Base-by-base conservation (phyloP, 352 stramenopile species). In the Globisporangium irregulare region DNA sequence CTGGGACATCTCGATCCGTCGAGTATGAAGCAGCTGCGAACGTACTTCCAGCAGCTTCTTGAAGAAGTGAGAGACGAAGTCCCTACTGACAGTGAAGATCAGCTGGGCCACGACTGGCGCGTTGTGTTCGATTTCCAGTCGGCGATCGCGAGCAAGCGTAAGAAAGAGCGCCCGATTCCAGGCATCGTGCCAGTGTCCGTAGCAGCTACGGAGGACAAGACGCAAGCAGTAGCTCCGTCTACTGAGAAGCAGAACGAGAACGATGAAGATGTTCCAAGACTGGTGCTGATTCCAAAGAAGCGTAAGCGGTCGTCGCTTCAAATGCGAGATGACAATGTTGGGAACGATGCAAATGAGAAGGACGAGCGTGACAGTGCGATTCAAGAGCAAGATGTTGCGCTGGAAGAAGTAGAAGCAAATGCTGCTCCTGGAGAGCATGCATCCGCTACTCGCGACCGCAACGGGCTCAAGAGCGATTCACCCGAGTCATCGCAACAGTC, bases 111-210 rank as follows among this genome's bases (percentile, higher is more conserved):
- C 12, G 67, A 66, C 12, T 95, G 87, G 87, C 74, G 73, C 4
- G 68, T 79, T 20, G 73, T 94, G 5, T 88, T 90, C 56, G 83
- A 94, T 25, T 95, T 95, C 41, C 78, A 89, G 59, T 62, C 84
- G 46, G 72, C 73, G 36, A 69, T 91, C 15, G 64, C 69, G 18
- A 56, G 15, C 46, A 64, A 74, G 43, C 43, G 43, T 20, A 57
- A 24, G 71, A 70, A 22, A 51, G 55, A 64, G 14, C 41, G 41
- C 67, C 51, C 27, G 41, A 32, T 54, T 12, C 53, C 20, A 55
- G 61, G 24, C 51, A 68, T 9, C 41, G 34, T 34, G 34, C 38
- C 53, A 15, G 27, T 43, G 8, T 32, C 38, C 32, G 32, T 8
- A 38, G 32, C 32, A 8, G 32, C 43, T 15, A 14, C 25, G 50